These are phyloP conservation scores for Monilinia laxa DNA, from an alignment of 2,329 filamentous ascomycete genomes.

Conservation along the genomic window DNA sequence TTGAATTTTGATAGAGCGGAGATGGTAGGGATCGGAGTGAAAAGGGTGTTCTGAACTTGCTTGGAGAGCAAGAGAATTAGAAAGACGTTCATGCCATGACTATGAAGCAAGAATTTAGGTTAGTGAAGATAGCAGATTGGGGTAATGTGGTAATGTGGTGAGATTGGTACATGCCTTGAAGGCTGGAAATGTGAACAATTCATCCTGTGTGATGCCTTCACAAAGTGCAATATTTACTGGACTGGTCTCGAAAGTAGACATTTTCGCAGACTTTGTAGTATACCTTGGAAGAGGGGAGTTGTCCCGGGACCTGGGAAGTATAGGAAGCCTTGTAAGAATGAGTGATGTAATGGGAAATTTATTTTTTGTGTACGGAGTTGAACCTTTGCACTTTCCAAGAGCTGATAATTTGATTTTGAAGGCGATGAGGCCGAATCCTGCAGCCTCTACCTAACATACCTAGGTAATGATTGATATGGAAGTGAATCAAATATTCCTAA, in stretches of 20 bases:
- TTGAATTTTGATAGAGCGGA: conserved; percentile 53
- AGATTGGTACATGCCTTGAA: conserved; percentile 46
- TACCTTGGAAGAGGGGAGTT: neutral
- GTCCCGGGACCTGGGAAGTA: neutral
- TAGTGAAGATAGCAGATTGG: neutral
- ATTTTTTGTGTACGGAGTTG: conserved; percentile 12
- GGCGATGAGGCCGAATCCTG: neutral
- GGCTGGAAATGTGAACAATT: conserved; percentile 49
- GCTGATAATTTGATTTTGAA: neutral
- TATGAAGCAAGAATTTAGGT: neutral
- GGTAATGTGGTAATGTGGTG: conserved; percentile 8
- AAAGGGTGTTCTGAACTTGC: conserved; percentile 47
- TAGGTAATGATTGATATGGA: neutral
- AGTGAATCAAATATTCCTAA: conserved; percentile 4
- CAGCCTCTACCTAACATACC: conserved; percentile 9
- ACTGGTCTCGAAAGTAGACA: conserved; percentile 45
- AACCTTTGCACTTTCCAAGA: neutral
- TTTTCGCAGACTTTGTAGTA: conserved; percentile 26
- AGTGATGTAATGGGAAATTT: conserved; percentile 1
- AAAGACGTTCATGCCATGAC: conserved; percentile 20
- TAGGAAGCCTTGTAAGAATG: conserved; percentile 7
- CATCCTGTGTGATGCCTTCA: conserved; percentile 46
- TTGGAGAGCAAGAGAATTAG: conserved; percentile 17
- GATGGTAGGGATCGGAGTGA: conserved; percentile 52
- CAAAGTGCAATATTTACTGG: conserved; percentile 47